Evolutionary conservation across 179 eudicot genomes (phyloP), one percentile per base, ranked within the genome.

Genomic region (Drosera spatulata): DNA sequence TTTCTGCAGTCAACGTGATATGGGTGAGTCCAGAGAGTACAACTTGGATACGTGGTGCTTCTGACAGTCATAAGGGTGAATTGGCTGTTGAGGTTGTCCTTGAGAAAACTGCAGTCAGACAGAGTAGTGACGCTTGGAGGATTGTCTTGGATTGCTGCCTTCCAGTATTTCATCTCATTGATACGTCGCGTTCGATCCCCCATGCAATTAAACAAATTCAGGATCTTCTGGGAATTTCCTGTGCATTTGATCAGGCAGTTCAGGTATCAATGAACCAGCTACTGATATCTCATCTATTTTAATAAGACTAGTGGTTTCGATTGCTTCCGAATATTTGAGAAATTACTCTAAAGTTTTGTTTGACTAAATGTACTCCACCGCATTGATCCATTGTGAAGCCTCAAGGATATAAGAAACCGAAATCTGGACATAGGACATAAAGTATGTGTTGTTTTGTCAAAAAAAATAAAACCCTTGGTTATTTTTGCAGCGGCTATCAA

Each of bases 81-180:
- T 65, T 94, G 68, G 97, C 87, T 33, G 64, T 94, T 59, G 96
- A 94, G 48, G 80, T 90, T 12, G 75, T 81, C 47, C 70, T 90
- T 53, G 99, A 94, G 78, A 90, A 82, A 59, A 69, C 75, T 43
- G 81, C 96, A 3, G 87, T 90, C 6, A 81, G 73, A 71, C 82
- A 79, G 65, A 85, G 80, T 43, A 96, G 97, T 55, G 99, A 94
- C 72, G 89, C 96, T 1, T 94, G 97, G 96, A 80, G 97, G 73
- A 70, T 78, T 15, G 84, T 90, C 44, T 59, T 94, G 75, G 99
- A 94, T 55, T 86, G 94, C 14, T 90, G 96, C 72, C 87, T 90
- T 58, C 97, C 91, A 2, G 76, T 94, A 10, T 74, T 90, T 53
- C 95, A 87, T 72, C 50, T 94, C 63, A 80, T 94, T 41, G 99